Percentiles rank a stretch among this genome's conserved stretches.
These are phyloP conservation scores for Lactarius hatsudake DNA, from an alignment of 768 basidiomycete species.

Conservation along the genomic window DNA sequence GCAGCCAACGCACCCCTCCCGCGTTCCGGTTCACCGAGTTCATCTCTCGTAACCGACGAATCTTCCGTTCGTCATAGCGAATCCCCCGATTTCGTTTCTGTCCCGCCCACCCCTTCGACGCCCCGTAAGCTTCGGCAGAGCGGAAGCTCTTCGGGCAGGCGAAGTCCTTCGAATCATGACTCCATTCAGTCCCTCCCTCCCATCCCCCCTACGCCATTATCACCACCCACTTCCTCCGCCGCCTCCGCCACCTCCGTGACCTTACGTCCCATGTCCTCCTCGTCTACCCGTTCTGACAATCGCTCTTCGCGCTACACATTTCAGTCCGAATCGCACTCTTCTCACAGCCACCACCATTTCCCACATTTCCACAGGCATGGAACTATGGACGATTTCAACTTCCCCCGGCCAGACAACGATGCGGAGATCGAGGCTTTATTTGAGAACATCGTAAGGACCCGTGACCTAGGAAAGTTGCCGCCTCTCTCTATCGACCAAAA, in stretches of 20 bases:
- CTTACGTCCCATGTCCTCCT: slow-evolving; percentile 34
- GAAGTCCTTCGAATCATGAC: slow-evolving; percentile 53
- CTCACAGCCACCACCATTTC: slow-evolving; percentile 49
- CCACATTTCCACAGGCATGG: slow-evolving; percentile 38
- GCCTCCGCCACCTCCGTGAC: slow-evolving; percentile 27
- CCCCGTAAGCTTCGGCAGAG: slow-evolving; percentile 47
- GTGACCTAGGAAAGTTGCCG: slow-evolving; percentile 61
- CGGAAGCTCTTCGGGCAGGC: slow-evolving; percentile 43
- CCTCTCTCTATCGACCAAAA: slow-evolving; percentile 76
- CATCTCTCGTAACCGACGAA: slow-evolving; percentile 52
- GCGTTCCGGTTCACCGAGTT: slow-evolving; percentile 51
- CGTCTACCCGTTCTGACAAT: slow-evolving; percentile 54
- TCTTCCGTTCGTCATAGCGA: slow-evolving; percentile 61
- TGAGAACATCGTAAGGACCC: slow-evolving; percentile 67
- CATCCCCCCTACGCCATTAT: slow-evolving; percentile 31
- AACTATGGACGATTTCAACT: slow-evolving; percentile 58
- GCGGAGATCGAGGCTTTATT: slow-evolving; percentile 81
- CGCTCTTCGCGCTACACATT: slow-evolving; percentile 64
- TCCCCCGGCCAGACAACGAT: slow-evolving; percentile 73
- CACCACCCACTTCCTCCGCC: slow-evolving; percentile 17
- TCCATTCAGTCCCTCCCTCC: slow-evolving; percentile 47
- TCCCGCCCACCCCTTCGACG: slow-evolving; percentile 34
- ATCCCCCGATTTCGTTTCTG: slow-evolving; percentile 40
- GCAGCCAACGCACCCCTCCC: slow-evolving; percentile 34
- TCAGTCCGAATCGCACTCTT: slow-evolving; percentile 49